phyloP scores from a whole-genome alignment of 257 asterid species.

The Linderniella brevidens region DNA sequence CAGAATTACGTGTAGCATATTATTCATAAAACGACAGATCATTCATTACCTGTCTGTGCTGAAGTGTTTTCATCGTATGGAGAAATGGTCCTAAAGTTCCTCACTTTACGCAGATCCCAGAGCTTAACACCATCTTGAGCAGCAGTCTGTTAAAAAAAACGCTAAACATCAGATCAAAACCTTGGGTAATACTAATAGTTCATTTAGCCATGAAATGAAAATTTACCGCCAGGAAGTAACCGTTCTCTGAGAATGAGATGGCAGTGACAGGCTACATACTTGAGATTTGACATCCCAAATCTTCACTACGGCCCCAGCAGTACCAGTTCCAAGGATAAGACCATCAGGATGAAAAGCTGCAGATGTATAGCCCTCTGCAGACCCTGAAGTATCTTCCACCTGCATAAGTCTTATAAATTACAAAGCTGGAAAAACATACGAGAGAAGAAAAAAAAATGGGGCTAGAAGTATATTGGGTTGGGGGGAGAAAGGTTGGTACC shows the following conservation, averaged over 20 bases:
- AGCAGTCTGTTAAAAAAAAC: slow-evolving; percentile 60
- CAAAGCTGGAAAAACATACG: slow-evolving; percentile 5
- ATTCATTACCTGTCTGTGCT: slow-evolving; percentile 55
- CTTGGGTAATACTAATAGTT: slow-evolving; percentile 2
- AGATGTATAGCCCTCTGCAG: slow-evolving; percentile 68
- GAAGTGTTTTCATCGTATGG: slow-evolving; percentile 82
- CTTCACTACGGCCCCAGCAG: slow-evolving; percentile 54
- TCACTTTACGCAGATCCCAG: slow-evolving; percentile 94
- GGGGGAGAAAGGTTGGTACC: slow-evolving; percentile 23
- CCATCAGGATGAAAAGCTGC: slow-evolving; percentile 99
- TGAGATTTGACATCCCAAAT: slow-evolving; percentile 99
- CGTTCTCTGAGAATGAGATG: slow-evolving; percentile 92
- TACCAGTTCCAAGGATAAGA: slow-evolving; percentile 94
- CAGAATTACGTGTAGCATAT: not conserved
- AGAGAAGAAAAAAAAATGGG: slow-evolving; percentile 1
- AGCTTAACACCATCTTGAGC: slow-evolving; percentile 98
- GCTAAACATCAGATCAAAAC: slow-evolving; percentile 8
- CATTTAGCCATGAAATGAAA: slow-evolving; percentile 8
- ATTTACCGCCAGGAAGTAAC: slow-evolving; percentile 91
- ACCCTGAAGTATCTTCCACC: slow-evolving; percentile 66
- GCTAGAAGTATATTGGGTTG: not conserved
- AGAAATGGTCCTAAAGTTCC: slow-evolving; percentile 54
- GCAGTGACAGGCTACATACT: slow-evolving; percentile 75
- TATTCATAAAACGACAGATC: slow-evolving; percentile 2
- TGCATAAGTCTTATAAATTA: slow-evolving; percentile 20